phyloP scores from a whole-genome alignment of 73 alveolate species.

The Tetrahymena thermophila region DNA sequence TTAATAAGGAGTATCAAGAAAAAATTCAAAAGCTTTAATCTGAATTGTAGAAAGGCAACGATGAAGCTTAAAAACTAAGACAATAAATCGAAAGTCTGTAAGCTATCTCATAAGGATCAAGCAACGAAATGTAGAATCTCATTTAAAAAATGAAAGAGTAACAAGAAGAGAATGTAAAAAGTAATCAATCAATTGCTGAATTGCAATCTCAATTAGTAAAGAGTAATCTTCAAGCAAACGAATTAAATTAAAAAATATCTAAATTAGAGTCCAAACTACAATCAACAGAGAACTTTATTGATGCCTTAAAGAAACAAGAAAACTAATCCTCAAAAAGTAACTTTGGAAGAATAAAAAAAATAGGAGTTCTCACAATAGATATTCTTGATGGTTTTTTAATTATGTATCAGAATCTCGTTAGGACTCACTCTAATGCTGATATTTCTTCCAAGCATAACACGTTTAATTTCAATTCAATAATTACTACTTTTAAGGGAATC shows the following conservation, averaged over 20 bases:
- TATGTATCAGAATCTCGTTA: neutral
- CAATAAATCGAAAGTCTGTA: neutral
- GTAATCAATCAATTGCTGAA: neutral
- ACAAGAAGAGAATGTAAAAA: neutral
- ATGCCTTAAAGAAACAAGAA: neutral
- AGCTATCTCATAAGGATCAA: neutral
- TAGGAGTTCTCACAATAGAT: neutral
- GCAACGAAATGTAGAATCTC: neutral
- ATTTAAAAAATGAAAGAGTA: neutral
- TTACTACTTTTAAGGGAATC: neutral
- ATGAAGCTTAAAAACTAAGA: neutral
- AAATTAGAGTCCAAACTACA: neutral
- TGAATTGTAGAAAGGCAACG: neutral
- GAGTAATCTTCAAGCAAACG: neutral
- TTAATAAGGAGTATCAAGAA: neutral
- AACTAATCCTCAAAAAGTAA: neutral
- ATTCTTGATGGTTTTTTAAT: neutral
- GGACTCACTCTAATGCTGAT: neutral
- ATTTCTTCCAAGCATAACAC: neutral
- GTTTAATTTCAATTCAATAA: neutral
- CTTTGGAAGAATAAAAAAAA: neutral
- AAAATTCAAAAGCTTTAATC: neutral
- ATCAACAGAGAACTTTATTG: neutral
- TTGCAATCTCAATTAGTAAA: neutral
- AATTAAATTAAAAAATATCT: neutral